Conservation (phyloP, 768 basidiomycete genomes). For the Tephrocybe sp. region DNA sequence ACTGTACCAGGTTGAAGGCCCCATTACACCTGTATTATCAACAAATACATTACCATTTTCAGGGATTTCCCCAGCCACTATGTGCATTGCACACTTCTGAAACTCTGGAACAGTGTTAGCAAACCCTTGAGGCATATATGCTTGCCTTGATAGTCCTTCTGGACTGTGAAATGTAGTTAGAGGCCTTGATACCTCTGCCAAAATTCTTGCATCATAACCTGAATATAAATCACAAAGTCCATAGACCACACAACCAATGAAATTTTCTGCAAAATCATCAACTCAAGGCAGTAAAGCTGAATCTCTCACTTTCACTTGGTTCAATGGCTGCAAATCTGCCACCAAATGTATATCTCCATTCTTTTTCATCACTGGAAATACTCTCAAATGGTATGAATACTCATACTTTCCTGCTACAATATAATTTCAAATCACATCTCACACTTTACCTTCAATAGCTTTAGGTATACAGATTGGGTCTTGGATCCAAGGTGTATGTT, state of each 20-base stretch:
- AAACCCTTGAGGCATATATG: constrained; percentile 22
- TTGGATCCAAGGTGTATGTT: constrained; percentile 32
- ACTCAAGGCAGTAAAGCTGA: neutral
- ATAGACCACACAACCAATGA: constrained; percentile 1
- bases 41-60: constrained; percentile 17
- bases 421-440: constrained; percentile 20
- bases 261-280: constrained; percentile 14
- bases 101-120: constrained; percentile 37
- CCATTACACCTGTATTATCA: constrained; percentile 20
- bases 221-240: constrained; percentile 11
- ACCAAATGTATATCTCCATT: neutral
- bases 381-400: neutral
- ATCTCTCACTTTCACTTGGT: constrained; percentile 2
- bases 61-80: constrained; percentile 15
- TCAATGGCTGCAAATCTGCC: neutral
- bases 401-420: constrained; percentile 22
- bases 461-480: constrained; percentile 26
- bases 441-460: constrained; percentile 21
- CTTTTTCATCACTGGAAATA: neutral
- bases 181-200: constrained; percentile 19
- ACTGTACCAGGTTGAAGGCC: constrained; percentile 16
- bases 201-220: neutral
- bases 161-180: constrained; percentile 10
- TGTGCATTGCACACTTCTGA: constrained; percentile 12
- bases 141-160: no score